phyloP scores from a whole-genome alignment of 192 early-diverging fungal genomes.

The Backusella psychrophila region DNA sequence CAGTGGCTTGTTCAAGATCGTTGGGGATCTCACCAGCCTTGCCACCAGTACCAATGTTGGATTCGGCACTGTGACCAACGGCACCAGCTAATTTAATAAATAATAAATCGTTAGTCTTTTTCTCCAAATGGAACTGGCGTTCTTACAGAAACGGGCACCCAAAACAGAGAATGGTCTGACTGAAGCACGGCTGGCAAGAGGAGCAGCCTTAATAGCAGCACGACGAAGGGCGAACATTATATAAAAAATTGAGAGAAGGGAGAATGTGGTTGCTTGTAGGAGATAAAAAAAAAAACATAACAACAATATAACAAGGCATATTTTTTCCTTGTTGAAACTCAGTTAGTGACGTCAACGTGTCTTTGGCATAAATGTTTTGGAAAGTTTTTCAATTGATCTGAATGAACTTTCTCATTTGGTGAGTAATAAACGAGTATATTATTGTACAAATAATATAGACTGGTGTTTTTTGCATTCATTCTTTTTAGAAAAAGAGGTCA shows the following conservation, averaged over 20 bases:
- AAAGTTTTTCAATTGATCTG: background rate
- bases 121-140: background rate
- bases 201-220: slow-evolving; percentile 42
- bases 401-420: background rate
- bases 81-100: slow-evolving; percentile 15
- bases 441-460: no score
- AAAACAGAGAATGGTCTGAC: slow-evolving; percentile 49
- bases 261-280: background rate
- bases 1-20: slow-evolving; percentile 87
- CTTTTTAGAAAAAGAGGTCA: no score
- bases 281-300: background rate
- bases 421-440: no score
- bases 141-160: slow-evolving; percentile 51
- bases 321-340: background rate
- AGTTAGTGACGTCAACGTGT: background rate
- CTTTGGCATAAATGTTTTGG: no score
- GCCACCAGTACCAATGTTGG: slow-evolving; percentile 58
- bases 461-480: no score
- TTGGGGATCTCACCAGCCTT: slow-evolving; percentile 73
- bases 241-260: background rate
- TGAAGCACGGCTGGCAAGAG: slow-evolving; percentile 38
- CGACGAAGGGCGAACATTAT: slow-evolving; percentile 51
- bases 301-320: background rate
- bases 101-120: background rate
- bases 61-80: slow-evolving; percentile 16